These are phyloP conservation scores for Monascus ruber DNA, from an alignment of 2,329 filamentous ascomycete genomes.

Conservation along the genomic window DNA sequence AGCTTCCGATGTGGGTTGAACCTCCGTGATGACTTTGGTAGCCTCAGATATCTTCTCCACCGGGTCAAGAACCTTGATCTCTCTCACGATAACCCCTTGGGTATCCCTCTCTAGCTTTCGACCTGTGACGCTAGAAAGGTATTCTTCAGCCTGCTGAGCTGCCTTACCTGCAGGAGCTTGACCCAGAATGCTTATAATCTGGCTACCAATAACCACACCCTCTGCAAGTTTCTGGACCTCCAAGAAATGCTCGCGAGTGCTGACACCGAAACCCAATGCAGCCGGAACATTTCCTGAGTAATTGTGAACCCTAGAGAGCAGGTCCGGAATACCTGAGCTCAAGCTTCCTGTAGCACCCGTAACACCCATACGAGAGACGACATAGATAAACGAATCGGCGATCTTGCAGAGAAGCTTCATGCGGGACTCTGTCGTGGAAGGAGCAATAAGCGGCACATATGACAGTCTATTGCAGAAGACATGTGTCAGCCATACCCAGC, in stretches of 20 bases:
- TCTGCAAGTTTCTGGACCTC: constrained; percentile 76
- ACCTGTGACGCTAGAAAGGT: constrained; percentile 63
- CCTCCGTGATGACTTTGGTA: constrained; percentile 54
- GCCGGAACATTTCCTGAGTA: constrained; percentile 86
- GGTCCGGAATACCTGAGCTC: constrained; percentile 67
- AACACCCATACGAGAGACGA: constrained; percentile 93
- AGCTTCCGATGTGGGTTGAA: constrained; percentile 44
- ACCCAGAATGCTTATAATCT: constrained; percentile 75
- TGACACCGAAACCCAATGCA: constrained; percentile 91
- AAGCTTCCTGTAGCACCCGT: constrained; percentile 80
- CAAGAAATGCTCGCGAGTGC: constrained; percentile 85
- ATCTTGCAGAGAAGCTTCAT: constrained; percentile 96
- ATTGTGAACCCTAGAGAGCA: constrained; percentile 76
- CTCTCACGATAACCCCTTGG: constrained; percentile 43
- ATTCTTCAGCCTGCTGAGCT: constrained; percentile 68
- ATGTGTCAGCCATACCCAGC: background rate
- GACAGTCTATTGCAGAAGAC: constrained; percentile 42
- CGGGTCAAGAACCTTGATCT: constrained; percentile 60
- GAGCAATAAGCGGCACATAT: constrained; percentile 94
- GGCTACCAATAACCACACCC: constrained; percentile 91
- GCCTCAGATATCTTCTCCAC: constrained; percentile 46
- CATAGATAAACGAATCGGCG: constrained; percentile 97
- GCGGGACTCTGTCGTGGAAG: constrained; percentile 78
- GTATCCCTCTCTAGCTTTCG: constrained; percentile 38
- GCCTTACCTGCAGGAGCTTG: constrained; percentile 56